Evolutionary conservation across 2,329 filamentous ascomycete genomes (phyloP).

Genomic region (Emmonsiellopsis sp.): DNA sequence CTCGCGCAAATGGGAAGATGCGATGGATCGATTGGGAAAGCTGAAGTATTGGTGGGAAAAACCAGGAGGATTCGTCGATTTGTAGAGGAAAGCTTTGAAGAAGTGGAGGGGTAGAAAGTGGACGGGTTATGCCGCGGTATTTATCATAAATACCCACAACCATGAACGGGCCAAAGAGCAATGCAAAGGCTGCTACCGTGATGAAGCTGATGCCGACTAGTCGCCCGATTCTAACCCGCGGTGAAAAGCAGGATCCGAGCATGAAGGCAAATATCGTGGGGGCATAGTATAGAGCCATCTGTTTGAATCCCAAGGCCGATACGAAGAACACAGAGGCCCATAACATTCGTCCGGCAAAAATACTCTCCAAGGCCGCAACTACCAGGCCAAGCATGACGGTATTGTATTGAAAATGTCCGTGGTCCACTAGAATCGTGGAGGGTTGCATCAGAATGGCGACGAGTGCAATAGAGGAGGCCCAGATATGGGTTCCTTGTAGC

Average conservation of each 20-base stretch:
- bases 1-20: constrained; percentile 93
- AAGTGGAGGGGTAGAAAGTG: constrained; percentile 55
- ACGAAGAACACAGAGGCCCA: constrained; percentile 96
- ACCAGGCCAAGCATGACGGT: constrained; percentile 95
- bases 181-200: constrained; percentile 63
- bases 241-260: constrained; percentile 74
- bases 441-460: constrained; percentile 90
- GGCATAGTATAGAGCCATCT: constrained; percentile 98
- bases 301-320: constrained; percentile 88
- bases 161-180: constrained; percentile 68
- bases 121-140: constrained; percentile 53
- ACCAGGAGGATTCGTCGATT: constrained; percentile 56
- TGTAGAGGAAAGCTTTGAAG: constrained; percentile 47
- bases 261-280: constrained; percentile 88
- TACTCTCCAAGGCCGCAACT: constrained; percentile 76
- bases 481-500: constrained; percentile 65
- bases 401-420: constrained; percentile 96
- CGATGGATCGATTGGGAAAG: constrained; percentile 76
- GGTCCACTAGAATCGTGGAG: constrained; percentile 80
- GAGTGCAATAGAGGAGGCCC: constrained; percentile 76
- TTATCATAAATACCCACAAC: constrained; percentile 61
- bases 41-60: constrained; percentile 70
- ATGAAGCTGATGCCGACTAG: constrained; percentile 66
- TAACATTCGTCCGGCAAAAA: constrained; percentile 72
- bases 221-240: constrained; percentile 56